Percentiles rank a stretch among this genome's conserved stretches.
Conservation (phyloP, 108 stramenopile genomes). For the Skeletonema menzelii region DNA sequence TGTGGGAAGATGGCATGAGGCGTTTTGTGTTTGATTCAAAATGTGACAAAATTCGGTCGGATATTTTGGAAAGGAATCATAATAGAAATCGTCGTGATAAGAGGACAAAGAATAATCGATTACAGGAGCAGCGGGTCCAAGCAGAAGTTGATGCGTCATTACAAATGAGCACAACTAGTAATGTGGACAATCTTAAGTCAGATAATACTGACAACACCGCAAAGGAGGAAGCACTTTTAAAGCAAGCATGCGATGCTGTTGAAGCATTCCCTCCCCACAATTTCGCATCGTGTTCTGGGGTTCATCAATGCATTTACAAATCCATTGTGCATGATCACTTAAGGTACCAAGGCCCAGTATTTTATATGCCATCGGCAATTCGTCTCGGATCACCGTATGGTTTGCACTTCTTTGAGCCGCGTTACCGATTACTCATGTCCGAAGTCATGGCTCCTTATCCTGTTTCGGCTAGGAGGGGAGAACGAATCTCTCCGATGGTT, state of each 20-base stretch:
- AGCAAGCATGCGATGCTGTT: slow-evolving; percentile 34
- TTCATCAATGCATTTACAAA: slow-evolving; percentile 57
- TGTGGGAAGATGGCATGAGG: slow-evolving; percentile 56
- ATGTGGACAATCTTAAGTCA: neutral
- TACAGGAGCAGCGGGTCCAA: neutral
- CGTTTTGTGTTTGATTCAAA: slow-evolving; percentile 39
- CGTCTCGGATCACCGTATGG: slow-evolving; percentile 53
- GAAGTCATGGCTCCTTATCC: slow-evolving; percentile 55
- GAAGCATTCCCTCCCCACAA: slow-evolving; percentile 23
- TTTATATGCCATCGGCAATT: slow-evolving; percentile 59
- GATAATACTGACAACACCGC: neutral
- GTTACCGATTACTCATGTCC: slow-evolving; percentile 69
- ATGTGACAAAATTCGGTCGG: slow-evolving; percentile 23
- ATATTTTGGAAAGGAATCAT: slow-evolving; percentile 6
- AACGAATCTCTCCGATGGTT: slow-evolving; percentile 36
- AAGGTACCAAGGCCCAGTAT: slow-evolving; percentile 58
- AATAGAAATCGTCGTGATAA: slow-evolving; percentile 26
- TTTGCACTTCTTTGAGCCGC: slow-evolving; percentile 79
- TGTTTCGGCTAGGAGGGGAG: slow-evolving; percentile 42
- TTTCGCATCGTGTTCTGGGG: slow-evolving; percentile 16
- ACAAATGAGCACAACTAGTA: neutral
- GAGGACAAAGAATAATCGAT: slow-evolving; percentile 21
- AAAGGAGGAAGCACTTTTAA: slow-evolving; percentile 29
- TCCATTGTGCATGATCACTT: slow-evolving; percentile 51
- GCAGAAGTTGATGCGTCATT: neutral